Percentiles rank a stretch among this genome's conserved stretches.
Evolutionary conservation across 2,329 filamentous ascomycete species (phyloP).

Genomic region (Microascus cirrosus): DNA sequence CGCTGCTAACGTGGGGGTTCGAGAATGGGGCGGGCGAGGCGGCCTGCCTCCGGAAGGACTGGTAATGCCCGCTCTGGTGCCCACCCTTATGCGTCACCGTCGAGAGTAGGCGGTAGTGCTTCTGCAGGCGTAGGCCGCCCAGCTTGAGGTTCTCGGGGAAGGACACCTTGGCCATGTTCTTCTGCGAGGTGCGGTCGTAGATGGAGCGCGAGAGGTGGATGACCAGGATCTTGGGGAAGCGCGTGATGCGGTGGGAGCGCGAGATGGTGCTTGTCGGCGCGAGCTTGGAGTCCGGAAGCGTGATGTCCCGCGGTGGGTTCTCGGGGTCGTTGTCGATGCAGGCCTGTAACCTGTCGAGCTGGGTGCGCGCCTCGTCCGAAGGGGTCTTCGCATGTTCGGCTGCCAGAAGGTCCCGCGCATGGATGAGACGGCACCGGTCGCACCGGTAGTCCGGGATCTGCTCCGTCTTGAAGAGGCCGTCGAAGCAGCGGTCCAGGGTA

Average conservation of each 20-base stretch:
- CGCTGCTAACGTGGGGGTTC: constrained; percentile 71
- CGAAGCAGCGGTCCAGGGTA: constrained; percentile 78
- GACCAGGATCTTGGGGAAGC: constrained; percentile 81
- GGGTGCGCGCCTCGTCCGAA: constrained; percentile 39
- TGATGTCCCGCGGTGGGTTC: constrained; percentile 57
- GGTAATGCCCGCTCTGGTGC: constrained; percentile 94
- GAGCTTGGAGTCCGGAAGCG: constrained; percentile 60
- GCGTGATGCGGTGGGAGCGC: constrained; percentile 75
- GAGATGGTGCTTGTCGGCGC: constrained; percentile 78
- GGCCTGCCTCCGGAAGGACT: constrained; percentile 84
- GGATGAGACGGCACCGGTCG: constrained; percentile 79
- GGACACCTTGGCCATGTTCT: constrained; percentile 87
- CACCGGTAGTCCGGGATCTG: constrained; percentile 96
- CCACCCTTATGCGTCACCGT: constrained; percentile 92
- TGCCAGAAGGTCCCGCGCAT: constrained; percentile 57
- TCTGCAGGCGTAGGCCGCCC: constrained; percentile 66
- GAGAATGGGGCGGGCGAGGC: constrained; percentile 62
- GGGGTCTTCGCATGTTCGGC: constrained; percentile 44
- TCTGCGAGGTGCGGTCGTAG: constrained; percentile 75
- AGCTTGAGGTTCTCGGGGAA: constrained; percentile 83
- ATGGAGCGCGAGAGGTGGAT: constrained; percentile 91
- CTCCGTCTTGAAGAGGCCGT: constrained; percentile 88
- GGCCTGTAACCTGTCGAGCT: constrained; percentile 53
- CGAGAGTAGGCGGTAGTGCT: constrained; percentile 73
- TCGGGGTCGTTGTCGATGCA: constrained; percentile 79